Conservation (phyloP, 495 filamentous ascomycete genomes). For the Aspergillus sclerotioniger region DNA sequence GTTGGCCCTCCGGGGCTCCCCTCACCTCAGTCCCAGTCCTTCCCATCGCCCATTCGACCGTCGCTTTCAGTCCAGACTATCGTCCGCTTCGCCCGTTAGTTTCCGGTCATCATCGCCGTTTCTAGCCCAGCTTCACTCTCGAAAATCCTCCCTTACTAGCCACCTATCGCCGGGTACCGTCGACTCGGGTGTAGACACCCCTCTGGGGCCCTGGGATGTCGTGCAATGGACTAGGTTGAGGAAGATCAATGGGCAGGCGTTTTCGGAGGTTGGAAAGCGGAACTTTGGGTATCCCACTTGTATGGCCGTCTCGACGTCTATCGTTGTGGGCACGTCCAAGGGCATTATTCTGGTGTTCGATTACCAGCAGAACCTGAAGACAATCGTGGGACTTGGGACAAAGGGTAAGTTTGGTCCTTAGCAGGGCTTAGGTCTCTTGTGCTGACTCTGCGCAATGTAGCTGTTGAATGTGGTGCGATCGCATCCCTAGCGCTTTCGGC, state of each 20-base stretch:
- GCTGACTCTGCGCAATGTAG: constrained; percentile 39
- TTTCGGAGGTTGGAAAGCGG: constrained; percentile 91
- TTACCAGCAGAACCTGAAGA: constrained; percentile 91
- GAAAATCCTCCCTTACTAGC: constrained; percentile 68
- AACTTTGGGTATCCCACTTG: constrained; percentile 92
- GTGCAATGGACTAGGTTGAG: constrained; percentile 92
- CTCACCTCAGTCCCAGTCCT: constrained; percentile 62
- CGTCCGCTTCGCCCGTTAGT: constrained; percentile 55
- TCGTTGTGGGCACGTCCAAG: constrained; percentile 90
- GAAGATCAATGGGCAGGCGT: constrained; percentile 82
- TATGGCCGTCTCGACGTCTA: constrained; percentile 82
- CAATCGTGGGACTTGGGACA: constrained; percentile 90
- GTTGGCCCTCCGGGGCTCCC: constrained; percentile 48
- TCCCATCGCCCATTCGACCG: constrained; percentile 91
- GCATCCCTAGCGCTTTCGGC: constrained; percentile 88
- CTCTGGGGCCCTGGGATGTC: constrained; percentile 86
- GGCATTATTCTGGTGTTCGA: constrained; percentile 94
- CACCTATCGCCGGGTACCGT: constrained; percentile 50
- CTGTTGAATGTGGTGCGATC: constrained; percentile 85
- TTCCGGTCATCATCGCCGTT: constrained; percentile 77
- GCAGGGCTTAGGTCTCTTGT: neutral
- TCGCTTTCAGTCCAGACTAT: constrained; percentile 84
- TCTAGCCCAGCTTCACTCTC: constrained; percentile 70
- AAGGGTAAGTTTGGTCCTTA: constrained; percentile 59
- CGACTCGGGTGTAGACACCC: constrained; percentile 59